These are phyloP conservation scores for Aspergillus fumigatiaffinis DNA, from an alignment of 2,329 filamentous ascomycete species.

Conservation along the genomic window DNA sequence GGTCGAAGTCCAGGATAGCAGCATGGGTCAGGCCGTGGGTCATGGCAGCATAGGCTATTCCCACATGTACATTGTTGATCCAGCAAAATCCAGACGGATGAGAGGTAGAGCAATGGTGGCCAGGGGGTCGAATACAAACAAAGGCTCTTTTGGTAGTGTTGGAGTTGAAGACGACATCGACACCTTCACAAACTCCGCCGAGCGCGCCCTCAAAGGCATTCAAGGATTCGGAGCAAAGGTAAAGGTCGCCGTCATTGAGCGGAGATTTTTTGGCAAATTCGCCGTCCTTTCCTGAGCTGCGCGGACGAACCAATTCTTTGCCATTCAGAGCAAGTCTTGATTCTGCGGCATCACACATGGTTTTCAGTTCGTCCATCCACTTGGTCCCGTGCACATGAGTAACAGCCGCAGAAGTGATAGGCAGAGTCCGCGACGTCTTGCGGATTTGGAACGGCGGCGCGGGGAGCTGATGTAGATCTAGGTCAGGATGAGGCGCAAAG, in stretches of 20 bases:
- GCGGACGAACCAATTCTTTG: conserved; percentile 70
- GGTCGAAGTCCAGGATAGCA: conserved; percentile 86
- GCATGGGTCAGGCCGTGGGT: conserved; percentile 86
- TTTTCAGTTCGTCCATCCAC: conserved; percentile 89
- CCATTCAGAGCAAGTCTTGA: conserved; percentile 70
- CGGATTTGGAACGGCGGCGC: conserved; percentile 76
- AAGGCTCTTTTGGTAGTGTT: conserved; percentile 72
- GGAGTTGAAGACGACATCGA: conserved; percentile 74
- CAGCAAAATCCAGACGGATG: conserved; percentile 96
- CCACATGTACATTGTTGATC: conserved; percentile 97
- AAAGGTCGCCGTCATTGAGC: conserved; percentile 85
- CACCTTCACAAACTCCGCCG: conserved; percentile 87
- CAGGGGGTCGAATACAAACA: conserved; percentile 86
- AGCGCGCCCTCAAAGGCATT: conserved; percentile 86
- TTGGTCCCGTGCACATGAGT: conserved; percentile 85
- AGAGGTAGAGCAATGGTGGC: conserved; percentile 88
- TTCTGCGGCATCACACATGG: conserved; percentile 79
- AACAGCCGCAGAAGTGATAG: conserved; percentile 71
- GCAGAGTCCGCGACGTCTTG: conserved; percentile 69
- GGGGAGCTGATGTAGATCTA: conserved; percentile 52
- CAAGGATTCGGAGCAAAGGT: conserved; percentile 80
- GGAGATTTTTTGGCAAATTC: conserved; percentile 44
- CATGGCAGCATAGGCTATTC: conserved; percentile 84
- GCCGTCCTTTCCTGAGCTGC: conserved; percentile 34
- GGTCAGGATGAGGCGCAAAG: conserved; percentile 63